Evolutionary conservation across 345 rosid genomes (phyloP).

Genomic region (Tarenaya hassleriana): DNA sequence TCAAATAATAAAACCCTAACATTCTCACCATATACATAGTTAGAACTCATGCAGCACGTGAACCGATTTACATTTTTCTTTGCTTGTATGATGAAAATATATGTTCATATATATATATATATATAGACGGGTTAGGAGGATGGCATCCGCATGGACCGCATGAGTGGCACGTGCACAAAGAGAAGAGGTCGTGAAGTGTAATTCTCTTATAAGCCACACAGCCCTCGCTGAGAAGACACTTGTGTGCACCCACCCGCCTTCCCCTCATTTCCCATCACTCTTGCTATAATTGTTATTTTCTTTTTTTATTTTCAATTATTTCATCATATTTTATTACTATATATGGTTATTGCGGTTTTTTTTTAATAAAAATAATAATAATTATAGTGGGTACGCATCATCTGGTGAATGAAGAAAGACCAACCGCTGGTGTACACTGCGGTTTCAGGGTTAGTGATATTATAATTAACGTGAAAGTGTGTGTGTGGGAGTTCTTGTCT

Average conservation of each 20-base stretch:
- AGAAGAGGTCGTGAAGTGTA: slow-evolving; percentile 28
- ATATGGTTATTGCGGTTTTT: neutral
- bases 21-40: too few relatives aligned
- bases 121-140: too few relatives aligned
- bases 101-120: too few relatives aligned
- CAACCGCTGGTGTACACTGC: slow-evolving; percentile 2
- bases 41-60: too few relatives aligned
- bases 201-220: slow-evolving; percentile 31
- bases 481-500: slow-evolving; percentile 1
- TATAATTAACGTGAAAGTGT: neutral
- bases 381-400: slow-evolving; percentile 13
- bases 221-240: slow-evolving; percentile 25
- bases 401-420: slow-evolving; percentile 18
- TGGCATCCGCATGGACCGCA: slow-evolving; percentile 16
- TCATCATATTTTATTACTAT: slow-evolving; percentile 1
- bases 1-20: too few relatives aligned
- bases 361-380: too few relatives aligned
- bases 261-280: neutral
- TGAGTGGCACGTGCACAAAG: slow-evolving; percentile 23
- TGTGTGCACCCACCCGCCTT: slow-evolving; percentile 27
- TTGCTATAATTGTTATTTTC: neutral
- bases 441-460: neutral
- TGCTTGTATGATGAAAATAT: too few relatives aligned
- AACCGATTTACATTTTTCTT: too few relatives aligned
- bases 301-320: neutral